These are phyloP conservation scores for Colletotrichum trifolii DNA, from an alignment of 2,329 filamentous ascomycete species.

Conservation along the genomic window DNA sequence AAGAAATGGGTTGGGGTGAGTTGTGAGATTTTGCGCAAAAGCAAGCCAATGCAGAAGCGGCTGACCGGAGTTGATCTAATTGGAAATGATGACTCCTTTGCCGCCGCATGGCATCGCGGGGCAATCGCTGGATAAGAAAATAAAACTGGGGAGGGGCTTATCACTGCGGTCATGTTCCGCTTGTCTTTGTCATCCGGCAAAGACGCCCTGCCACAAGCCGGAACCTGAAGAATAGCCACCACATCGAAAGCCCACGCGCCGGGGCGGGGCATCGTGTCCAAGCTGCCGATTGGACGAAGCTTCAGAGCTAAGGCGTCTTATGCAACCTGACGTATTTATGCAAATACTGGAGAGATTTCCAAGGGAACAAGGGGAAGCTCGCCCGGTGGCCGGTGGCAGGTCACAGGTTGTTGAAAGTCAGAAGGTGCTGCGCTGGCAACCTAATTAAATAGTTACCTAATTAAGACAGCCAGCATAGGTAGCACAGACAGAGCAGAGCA, in stretches of 20 bases:
- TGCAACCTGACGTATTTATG: constrained; percentile 34
- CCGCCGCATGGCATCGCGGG: constrained; percentile 33
- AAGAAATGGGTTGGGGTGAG: constrained; percentile 23
- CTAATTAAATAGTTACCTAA: too few species aligned
- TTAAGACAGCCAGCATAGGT: too few species aligned
- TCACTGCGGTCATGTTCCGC: neutral
- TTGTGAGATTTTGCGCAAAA: neutral
- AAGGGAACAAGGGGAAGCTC: neutral
- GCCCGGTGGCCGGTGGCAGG: neutral
- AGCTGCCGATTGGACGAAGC: constrained; percentile 27
- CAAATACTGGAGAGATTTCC: constrained; percentile 17
- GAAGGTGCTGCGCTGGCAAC: neutral
- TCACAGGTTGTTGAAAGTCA: neutral
- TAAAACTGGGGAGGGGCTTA: neutral
- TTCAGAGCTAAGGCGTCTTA: neutral
- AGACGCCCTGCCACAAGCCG: constrained; percentile 10
- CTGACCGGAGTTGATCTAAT: constrained; percentile 16
- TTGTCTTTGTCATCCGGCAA: too few species aligned
- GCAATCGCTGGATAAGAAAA: constrained; percentile 13
- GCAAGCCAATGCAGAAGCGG: constrained; percentile 8
- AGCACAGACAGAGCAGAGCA: neutral
- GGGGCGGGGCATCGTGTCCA: neutral
- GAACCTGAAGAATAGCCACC: constrained; percentile 12
- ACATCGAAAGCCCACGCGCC: neutral
- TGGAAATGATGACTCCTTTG: constrained; percentile 32